phyloP scores from a whole-genome alignment of 1,284 basidiomycete genomes.

The Papiliotrema terrestris region DNA sequence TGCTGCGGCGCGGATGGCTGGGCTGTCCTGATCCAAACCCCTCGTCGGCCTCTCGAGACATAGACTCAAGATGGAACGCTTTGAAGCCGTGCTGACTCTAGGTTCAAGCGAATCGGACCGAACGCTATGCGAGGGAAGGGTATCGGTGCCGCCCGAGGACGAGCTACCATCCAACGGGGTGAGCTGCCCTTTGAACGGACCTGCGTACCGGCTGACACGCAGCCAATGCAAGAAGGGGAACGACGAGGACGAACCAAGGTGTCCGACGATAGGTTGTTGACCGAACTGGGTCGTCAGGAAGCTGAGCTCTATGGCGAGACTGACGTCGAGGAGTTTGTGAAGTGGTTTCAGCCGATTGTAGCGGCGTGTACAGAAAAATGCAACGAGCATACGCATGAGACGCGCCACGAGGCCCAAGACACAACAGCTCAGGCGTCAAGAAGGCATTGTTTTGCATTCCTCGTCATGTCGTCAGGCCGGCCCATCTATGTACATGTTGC shows the following conservation, averaged over 20 bases:
- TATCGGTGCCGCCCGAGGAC: slow-evolving; percentile 73
- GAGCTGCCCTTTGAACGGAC: slow-evolving; percentile 3
- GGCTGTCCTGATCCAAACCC: background rate
- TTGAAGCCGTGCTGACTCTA: slow-evolving; percentile 43
- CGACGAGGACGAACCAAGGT: slow-evolving; percentile 46
- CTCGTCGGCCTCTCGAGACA: too few species aligned
- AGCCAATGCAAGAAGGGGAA: slow-evolving; percentile 48
- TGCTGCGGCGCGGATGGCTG: too few species aligned
- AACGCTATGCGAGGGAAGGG: slow-evolving; percentile 98
- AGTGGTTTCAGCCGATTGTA: too few species aligned
- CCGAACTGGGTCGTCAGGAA: background rate
- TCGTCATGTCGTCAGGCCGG: too few species aligned
- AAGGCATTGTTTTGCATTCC: too few species aligned
- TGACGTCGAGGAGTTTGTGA: too few species aligned
- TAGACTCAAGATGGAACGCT: too few species aligned
- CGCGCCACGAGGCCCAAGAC: background rate
- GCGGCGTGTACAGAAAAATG: background rate
- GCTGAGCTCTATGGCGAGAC: background rate
- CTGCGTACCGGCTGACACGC: slow-evolving; percentile 7
- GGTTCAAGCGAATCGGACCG: slow-evolving; percentile 98
- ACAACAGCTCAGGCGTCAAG: background rate
- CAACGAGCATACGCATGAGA: background rate
- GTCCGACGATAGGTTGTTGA: slow-evolving; percentile 40
- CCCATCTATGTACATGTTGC: too few species aligned
- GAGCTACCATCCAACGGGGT: slow-evolving; percentile 50